Evolutionary conservation across 2,329 filamentous ascomycete genomes (phyloP).

Genomic region (Colletotrichum viniferum): DNA sequence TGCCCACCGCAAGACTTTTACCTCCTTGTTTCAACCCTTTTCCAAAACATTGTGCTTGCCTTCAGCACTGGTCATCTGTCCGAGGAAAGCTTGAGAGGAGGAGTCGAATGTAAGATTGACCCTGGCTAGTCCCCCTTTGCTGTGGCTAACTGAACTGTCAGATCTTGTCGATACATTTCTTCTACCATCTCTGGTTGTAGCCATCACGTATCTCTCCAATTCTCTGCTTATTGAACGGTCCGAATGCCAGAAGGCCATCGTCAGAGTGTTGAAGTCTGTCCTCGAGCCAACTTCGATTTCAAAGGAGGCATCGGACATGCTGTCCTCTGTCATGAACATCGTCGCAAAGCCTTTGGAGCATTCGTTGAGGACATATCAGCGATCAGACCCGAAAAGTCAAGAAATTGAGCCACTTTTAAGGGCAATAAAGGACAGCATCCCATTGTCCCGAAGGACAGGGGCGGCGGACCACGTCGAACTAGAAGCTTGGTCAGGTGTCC

Average conservation of each 20-base stretch:
- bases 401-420: slow-evolving; percentile 73
- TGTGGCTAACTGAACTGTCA: slow-evolving; percentile 32
- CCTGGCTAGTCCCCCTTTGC: background rate
- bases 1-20: slow-evolving; percentile 87
- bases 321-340: slow-evolving; percentile 73
- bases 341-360: slow-evolving; percentile 72
- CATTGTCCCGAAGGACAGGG: slow-evolving; percentile 63
- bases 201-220: slow-evolving; percentile 72
- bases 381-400: slow-evolving; percentile 68
- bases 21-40: slow-evolving; percentile 75
- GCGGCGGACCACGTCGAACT: slow-evolving; percentile 70
- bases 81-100: slow-evolving; percentile 74
- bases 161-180: slow-evolving; percentile 81
- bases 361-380: slow-evolving; percentile 69
- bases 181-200: slow-evolving; percentile 77
- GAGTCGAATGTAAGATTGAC: slow-evolving; percentile 70
- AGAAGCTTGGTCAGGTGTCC: slow-evolving; percentile 63
- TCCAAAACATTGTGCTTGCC: slow-evolving; percentile 76
- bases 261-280: slow-evolving; percentile 75
- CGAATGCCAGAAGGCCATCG: slow-evolving; percentile 68
- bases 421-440: slow-evolving; percentile 66
- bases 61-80: slow-evolving; percentile 68
- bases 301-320: slow-evolving; percentile 72
- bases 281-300: slow-evolving; percentile 74
- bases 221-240: slow-evolving; percentile 70